Evolutionary conservation across 2,329 filamentous ascomycete genomes (phyloP).

Genomic region (Leptographium wingfieldii): DNA sequence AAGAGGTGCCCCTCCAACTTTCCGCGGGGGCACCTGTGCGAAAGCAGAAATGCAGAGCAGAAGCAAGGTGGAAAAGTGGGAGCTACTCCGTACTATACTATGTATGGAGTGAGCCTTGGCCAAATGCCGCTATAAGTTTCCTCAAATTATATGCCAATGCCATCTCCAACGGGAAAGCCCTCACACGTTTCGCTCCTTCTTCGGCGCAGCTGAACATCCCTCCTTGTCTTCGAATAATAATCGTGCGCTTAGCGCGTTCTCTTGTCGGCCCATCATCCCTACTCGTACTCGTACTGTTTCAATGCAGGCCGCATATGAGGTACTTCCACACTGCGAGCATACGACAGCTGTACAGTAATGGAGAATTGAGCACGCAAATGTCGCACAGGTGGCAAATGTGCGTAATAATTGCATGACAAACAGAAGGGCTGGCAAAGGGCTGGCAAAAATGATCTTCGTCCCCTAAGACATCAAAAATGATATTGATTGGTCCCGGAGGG

Average conservation of each 20-base stretch:
- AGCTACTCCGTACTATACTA: too few relatives aligned
- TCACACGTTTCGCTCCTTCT: background rate
- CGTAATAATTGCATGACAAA: background rate
- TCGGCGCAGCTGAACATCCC: background rate
- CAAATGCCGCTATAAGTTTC: background rate
- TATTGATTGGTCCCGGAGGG: slow-evolving; percentile 12
- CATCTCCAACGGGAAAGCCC: background rate
- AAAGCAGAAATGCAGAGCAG: background rate
- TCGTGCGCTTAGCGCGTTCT: background rate
- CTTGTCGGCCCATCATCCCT: background rate
- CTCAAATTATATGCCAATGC: background rate
- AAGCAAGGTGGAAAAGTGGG: background rate
- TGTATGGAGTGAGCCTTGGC: background rate
- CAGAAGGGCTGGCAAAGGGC: background rate
- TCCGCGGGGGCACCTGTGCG: background rate
- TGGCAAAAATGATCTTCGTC: background rate
- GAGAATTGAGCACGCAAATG: background rate
- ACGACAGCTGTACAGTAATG: background rate
- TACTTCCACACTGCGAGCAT: background rate
- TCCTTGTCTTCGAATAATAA: background rate
- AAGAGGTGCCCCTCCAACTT: background rate
- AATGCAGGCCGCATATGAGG: background rate
- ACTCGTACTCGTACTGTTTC: too few relatives aligned
- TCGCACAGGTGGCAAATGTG: background rate
- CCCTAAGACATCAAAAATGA: background rate